Percentiles rank a stretch among this genome's conserved stretches.
phyloP scores from a whole-genome alignment of 1,284 basidiomycete genomes.

The Exobasidium cylindrosporum region DNA sequence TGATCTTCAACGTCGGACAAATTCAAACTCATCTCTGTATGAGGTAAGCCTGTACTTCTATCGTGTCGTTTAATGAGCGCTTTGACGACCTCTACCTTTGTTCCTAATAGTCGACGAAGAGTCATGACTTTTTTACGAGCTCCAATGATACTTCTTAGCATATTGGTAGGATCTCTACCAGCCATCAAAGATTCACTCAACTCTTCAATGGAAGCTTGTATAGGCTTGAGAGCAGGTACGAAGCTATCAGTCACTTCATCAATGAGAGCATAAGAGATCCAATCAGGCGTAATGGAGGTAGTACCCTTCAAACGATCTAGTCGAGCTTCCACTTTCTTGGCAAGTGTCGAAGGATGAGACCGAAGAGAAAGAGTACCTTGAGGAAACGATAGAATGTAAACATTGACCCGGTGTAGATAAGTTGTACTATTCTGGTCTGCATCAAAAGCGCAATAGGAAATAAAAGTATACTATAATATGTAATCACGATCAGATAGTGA shows the following conservation, averaged over 20 bases:
- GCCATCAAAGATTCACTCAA: background rate
- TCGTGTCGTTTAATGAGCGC: background rate
- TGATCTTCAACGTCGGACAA: conserved; percentile 14
- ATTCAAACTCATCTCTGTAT: conserved; percentile 2
- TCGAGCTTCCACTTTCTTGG: background rate
- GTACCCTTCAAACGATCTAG: background rate
- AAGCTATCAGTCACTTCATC: conserved; percentile 13
- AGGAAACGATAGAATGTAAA: conserved; percentile 12
- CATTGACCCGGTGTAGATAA: conserved; percentile 2
- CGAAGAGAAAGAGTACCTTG: conserved; percentile 5
- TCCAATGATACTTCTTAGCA: background rate
- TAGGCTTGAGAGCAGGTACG: background rate
- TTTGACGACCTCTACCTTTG: conserved; percentile 4
- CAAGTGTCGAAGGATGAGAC: background rate
- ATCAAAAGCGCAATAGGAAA: conserved; percentile 11
- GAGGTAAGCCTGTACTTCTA: background rate
- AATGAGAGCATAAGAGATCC: conserved; percentile 11
- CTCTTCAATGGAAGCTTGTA: background rate
- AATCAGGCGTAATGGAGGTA: background rate
- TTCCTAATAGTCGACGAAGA: background rate
- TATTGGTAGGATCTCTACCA: background rate
- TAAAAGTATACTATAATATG: background rate
- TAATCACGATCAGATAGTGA: background rate
- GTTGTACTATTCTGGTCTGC: background rate
- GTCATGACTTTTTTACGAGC: background rate